These are phyloP conservation scores for Torulaspora maleeae DNA, from an alignment of 805 yeast genomes.

Conservation along the genomic window DNA sequence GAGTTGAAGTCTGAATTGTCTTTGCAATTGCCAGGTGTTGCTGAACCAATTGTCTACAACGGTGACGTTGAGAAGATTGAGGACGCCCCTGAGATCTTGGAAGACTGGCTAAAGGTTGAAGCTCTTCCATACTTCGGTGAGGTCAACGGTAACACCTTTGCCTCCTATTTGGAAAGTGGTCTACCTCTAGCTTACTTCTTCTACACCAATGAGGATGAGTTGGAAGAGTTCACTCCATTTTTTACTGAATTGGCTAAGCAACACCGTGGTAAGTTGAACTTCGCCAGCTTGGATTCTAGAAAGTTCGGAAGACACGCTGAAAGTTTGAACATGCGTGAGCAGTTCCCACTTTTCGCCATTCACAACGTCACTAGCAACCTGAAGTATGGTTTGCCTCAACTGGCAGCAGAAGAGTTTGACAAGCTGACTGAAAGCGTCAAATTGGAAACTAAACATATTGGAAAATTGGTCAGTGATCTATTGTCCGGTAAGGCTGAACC, in stretches of 20 bases:
- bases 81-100: conserved; percentile 44
- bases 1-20: conserved; percentile 34
- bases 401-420: conserved; percentile 31
- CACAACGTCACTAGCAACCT: conserved; percentile 65
- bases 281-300: conserved; percentile 83
- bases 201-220: conserved; percentile 65
- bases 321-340: conserved; percentile 74
- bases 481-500: conserved; percentile 63
- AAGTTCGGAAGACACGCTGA: conserved; percentile 82
- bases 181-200: conserved; percentile 86
- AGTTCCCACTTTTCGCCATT: conserved; percentile 86
- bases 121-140: conserved; percentile 43
- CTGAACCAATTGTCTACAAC: conserved; percentile 32
- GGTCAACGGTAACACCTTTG: conserved; percentile 73
- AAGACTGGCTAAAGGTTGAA: conserved; percentile 36
- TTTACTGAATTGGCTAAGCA: conserved; percentile 65
- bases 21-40: conserved; percentile 29
- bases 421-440: conserved; percentile 27
- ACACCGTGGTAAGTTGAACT: conserved; percentile 73
- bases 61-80: conserved; percentile 23
- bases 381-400: conserved; percentile 75
- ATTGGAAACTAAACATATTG: conserved; percentile 51
- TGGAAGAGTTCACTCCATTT: conserved; percentile 47
- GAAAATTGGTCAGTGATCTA: conserved; percentile 59
- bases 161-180: conserved; percentile 63